Base-by-base conservation (phyloP, 1,284 basidiomycete species). In the Papiliotrema terrestris region DNA sequence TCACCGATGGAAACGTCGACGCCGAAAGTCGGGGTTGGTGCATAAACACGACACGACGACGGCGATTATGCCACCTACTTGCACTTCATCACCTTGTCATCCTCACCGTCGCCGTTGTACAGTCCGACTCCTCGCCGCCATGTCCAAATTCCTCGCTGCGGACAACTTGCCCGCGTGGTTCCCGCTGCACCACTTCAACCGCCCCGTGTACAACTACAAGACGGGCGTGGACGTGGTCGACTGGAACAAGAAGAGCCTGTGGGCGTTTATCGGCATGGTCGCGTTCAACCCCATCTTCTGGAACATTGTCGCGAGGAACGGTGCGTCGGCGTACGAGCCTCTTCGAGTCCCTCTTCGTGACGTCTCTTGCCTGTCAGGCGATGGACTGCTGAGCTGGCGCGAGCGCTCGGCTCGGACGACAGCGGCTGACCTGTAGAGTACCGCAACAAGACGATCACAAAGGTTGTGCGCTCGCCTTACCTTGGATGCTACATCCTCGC, bases 211-310 rank as follows among this genome's bases (percentile, higher is more conserved):
- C 55, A 54, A 61, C 11, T 72, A 74, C 58, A 54, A 58, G 19
- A 51, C 60, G 6, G 52, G 57, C 11, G 13, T 60, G 20, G 55
- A 64, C 9, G 54, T 73, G 19, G 62, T 77, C 46, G 85, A 93
- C 77, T 73, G 82, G 23, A 82, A 80, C 37, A 82, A 89, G 67
- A 70, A 78, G 2, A 88, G 88, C 25, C 73, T 96, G 37, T 83
- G 81, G 70, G 60, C 88, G 23, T 84, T 85, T 1, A 61, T 88
- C 17, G 78, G 81, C 1, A 75, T 86, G 55, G 87, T 92, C 49
- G 71, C 83, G 15, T 95, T 96, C 80, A 97, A 97, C 71, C 94
- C 94, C 0, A 84, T 86, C 1, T 94, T 89, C 65, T 98, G 94
- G 95, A 98, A 98, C 78, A 86, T 93, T 58, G 85, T 94, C 36